phyloP scores from a whole-genome alignment of 2,329 filamentous ascomycete species.

The Calonectria ilicicola region DNA sequence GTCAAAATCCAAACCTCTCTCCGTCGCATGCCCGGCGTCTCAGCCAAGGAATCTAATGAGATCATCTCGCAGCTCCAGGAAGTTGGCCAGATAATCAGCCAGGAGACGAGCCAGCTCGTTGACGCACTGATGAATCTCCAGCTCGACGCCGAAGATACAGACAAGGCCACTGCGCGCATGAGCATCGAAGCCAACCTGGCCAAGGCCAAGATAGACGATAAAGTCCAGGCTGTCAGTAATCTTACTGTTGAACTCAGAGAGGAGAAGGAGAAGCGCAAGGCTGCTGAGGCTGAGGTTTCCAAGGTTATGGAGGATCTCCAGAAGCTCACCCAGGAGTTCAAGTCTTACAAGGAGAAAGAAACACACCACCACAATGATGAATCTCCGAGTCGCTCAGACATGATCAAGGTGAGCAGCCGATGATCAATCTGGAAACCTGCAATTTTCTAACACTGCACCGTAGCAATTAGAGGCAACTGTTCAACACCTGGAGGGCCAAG shows the following conservation, averaged over 20 bases:
- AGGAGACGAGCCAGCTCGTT: constrained; percentile 54
- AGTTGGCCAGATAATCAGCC: constrained; percentile 51
- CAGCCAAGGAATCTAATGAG: constrained; percentile 49
- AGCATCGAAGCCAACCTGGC: constrained; percentile 52
- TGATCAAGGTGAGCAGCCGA: constrained; percentile 46
- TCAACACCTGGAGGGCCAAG: constrained; percentile 50
- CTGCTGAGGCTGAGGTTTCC: constrained; percentile 43
- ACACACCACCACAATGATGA: constrained; percentile 29
- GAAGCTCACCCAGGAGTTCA: constrained; percentile 44
- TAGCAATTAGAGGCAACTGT: constrained; percentile 49
- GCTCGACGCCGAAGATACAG: constrained; percentile 53
- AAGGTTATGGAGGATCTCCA: constrained; percentile 44
- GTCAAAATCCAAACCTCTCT: constrained; percentile 53
- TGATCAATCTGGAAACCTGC: too few species aligned
- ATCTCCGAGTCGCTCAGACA: constrained; percentile 37
- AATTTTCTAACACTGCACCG: background rate
- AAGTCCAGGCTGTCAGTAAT: constrained; percentile 46
- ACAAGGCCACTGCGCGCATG: constrained; percentile 53
- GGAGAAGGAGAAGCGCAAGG: constrained; percentile 47
- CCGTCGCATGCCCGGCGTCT: constrained; percentile 54
- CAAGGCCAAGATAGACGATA: constrained; percentile 50
- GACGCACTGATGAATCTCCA: constrained; percentile 52
- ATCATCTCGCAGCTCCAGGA: constrained; percentile 51
- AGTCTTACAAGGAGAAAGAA: constrained; percentile 43
- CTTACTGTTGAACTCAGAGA: constrained; percentile 46